phyloP scores from a whole-genome alignment of 1,284 basidiomycete genomes.

The Gymnopus androsaceus region DNA sequence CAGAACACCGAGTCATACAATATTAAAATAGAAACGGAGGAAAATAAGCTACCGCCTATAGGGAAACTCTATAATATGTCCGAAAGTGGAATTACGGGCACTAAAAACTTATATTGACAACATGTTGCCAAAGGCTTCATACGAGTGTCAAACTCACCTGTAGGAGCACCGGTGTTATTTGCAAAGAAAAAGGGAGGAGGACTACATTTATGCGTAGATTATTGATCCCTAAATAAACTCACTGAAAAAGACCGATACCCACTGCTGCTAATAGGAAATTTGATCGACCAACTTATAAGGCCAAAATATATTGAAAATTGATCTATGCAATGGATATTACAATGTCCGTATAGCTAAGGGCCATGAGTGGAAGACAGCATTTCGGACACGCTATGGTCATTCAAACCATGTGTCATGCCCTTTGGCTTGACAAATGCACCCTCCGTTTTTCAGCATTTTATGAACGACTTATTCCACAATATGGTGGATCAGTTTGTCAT shows the following conservation, averaged over 20 bases:
- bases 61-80: constrained; percentile 10
- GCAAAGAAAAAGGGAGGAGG: constrained; percentile 2
- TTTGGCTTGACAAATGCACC: too few relatives aligned
- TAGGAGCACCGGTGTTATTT: constrained; percentile 4
- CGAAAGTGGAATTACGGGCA: not conserved
- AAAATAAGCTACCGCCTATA: not conserved
- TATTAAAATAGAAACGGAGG: not conserved
- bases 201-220: not conserved
- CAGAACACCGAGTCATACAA: constrained; percentile 5
- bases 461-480: constrained; percentile 38
- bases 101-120: constrained; percentile 5
- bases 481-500: constrained; percentile 33
- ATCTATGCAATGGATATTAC: not conserved
- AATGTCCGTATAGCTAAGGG: not conserved
- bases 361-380: constrained; percentile 6
- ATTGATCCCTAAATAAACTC: not conserved
- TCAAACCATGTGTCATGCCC: too few relatives aligned
- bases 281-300: not conserved
- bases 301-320: not conserved
- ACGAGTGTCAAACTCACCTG: not conserved
- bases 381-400: too few relatives aligned
- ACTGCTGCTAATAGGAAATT: not conserved
- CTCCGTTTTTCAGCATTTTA: too few relatives aligned
- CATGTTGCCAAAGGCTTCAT: constrained; percentile 9
- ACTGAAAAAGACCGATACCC: not conserved